Conservation (phyloP, 345 rosid species). For the Erysimum cheiranthoides region DNA sequence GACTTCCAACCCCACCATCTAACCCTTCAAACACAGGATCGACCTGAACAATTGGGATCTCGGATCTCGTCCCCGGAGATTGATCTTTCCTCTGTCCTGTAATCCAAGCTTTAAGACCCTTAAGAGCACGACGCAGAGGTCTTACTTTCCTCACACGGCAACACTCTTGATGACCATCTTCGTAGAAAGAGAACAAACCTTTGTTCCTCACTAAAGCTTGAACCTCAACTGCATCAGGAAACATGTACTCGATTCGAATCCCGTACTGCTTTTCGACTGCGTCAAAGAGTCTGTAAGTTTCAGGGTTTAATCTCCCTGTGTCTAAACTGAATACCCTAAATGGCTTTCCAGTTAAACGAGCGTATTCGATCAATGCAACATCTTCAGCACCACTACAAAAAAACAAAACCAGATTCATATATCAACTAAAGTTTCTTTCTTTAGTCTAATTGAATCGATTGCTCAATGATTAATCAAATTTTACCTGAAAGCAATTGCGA, state of each 20-base stretch:
- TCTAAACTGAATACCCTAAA: conserved; percentile 94
- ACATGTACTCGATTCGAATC: conserved; percentile 87
- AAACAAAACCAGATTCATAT: background rate
- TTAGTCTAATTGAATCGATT: background rate
- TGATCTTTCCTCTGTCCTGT: conserved; percentile 98
- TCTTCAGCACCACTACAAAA: conserved; percentile 93
- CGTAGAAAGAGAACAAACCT: conserved; percentile 91
- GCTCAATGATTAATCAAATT: background rate
- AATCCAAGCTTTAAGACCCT: conserved; percentile 94
- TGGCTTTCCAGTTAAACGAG: conserved; percentile 77
- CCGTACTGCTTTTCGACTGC: conserved; percentile 79
- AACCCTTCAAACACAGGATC: conserved; percentile 92
- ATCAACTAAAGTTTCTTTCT: background rate
- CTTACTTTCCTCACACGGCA: conserved; percentile 97
- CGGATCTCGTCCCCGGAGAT: conserved; percentile 83
- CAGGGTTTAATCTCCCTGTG: conserved; percentile 90
- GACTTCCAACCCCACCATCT: conserved; percentile 86
- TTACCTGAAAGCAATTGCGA: conserved; percentile 98
- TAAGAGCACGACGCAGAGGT: conserved; percentile 86
- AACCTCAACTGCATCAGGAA: conserved; percentile 95
- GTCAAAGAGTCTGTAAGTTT: conserved; percentile 76
- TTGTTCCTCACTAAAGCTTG: conserved; percentile 89
- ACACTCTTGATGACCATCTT: conserved; percentile 98
- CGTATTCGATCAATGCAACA: conserved; percentile 94
- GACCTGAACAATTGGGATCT: conserved; percentile 84